phyloP scores from a whole-genome alignment of 176 grass and related monocot genomes.

The Luzula sylvatica region DNA sequence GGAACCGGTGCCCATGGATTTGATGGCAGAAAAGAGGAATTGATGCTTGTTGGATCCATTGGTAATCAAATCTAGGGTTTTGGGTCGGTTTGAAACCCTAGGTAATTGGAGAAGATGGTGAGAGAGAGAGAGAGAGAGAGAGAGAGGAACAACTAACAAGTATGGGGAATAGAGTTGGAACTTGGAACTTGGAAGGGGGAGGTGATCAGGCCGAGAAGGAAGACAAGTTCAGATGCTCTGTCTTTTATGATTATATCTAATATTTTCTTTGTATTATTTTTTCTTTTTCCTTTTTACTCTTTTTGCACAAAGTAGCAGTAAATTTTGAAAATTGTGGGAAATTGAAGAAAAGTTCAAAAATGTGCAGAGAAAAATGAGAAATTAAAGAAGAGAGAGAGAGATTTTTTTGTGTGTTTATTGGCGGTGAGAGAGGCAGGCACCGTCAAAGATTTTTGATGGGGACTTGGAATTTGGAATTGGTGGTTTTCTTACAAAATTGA shows the following conservation, averaged over 20 bases:
- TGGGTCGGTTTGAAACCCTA: neutral
- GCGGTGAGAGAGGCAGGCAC: neutral
- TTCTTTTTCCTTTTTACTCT: neutral
- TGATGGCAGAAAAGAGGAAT: constrained; percentile 8
- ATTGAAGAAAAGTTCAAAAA: neutral
- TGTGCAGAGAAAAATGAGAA: no score
- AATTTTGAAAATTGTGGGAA: neutral
- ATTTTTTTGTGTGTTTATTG: neutral
- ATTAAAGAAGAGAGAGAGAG: neutral
- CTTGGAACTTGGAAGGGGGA: neutral
- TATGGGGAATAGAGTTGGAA: neutral
- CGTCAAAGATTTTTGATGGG: neutral
- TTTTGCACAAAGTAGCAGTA: neutral
- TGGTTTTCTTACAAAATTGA: no score
- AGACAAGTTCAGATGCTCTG: neutral
- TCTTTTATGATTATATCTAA: neutral
- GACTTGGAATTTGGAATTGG: neutral
- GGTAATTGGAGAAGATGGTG: neutral
- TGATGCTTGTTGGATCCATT: constrained; percentile 25
- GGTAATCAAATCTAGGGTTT: constrained; percentile 25
- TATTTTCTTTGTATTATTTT: neutral
- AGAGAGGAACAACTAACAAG: constrained; percentile 5
- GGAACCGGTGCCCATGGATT: constrained; percentile 13
- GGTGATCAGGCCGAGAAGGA: neutral
- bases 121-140: neutral